These are phyloP conservation scores for Exophiala oligosperma DNA, from an alignment of 2,329 filamentous ascomycete species.

Conservation along the genomic window DNA sequence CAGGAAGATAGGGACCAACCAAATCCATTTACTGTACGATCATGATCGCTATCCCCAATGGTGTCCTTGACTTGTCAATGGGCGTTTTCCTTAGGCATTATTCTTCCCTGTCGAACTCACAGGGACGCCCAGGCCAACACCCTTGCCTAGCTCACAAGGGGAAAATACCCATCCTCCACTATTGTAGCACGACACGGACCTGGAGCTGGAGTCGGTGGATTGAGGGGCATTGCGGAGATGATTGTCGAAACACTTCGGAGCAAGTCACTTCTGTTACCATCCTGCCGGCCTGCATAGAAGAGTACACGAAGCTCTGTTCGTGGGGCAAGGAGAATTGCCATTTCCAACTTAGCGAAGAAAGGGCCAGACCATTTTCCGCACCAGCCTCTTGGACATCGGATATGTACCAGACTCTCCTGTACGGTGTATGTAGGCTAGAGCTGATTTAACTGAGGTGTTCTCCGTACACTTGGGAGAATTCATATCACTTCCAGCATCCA, in stretches of 20 bases:
- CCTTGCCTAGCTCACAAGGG: background rate
- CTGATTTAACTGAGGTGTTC: background rate
- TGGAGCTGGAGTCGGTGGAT: background rate
- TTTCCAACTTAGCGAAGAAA: background rate
- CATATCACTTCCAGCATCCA: background rate
- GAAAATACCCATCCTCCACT: slow-evolving; percentile 19
- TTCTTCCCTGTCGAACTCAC: background rate
- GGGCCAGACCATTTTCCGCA: background rate
- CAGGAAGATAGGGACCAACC: too few relatives aligned
- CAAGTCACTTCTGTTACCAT: too few relatives aligned
- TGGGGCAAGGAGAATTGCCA: background rate
- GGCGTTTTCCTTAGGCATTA: too few relatives aligned
- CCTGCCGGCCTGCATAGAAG: too few relatives aligned
- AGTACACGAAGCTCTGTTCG: background rate
- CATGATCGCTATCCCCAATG: too few relatives aligned
- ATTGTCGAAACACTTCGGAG: background rate
- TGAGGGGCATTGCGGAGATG: background rate
- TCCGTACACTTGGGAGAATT: background rate
- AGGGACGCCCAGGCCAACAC: background rate
- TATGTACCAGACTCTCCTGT: background rate
- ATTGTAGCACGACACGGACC: background rate
- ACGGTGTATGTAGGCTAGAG: too few relatives aligned
- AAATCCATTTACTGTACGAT: too few relatives aligned
- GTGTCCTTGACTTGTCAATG: too few relatives aligned
- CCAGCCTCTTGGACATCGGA: background rate